These are phyloP conservation scores for Talaromyces proteolyticus DNA, from an alignment of 495 filamentous ascomycete genomes.

Conservation along the genomic window DNA sequence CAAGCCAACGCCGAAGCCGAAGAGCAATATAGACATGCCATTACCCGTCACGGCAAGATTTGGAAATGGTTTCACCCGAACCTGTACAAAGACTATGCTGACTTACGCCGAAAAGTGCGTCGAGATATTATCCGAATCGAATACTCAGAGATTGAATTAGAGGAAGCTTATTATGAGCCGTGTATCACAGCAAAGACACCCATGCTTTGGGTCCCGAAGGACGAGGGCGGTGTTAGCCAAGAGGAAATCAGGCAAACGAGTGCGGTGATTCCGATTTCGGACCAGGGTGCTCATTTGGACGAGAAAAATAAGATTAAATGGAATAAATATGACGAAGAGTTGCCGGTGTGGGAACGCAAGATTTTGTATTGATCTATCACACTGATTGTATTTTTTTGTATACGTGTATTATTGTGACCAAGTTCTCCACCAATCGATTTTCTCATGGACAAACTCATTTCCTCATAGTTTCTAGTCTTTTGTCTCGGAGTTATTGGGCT, in stretches of 20 bases:
- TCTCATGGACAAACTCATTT: no score
- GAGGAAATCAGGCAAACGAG: conserved; percentile 57
- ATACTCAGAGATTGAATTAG: conserved; percentile 49
- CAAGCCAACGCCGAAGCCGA: conserved; percentile 29
- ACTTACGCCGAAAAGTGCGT: conserved; percentile 65
- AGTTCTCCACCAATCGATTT: no score
- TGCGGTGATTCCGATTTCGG: conserved; percentile 48
- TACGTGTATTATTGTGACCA: no score
- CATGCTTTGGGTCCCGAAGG: conserved; percentile 63
- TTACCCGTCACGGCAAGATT: conserved; percentile 25
- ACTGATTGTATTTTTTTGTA: no score
- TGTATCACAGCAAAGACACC: conserved; percentile 55
- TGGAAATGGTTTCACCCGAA: conserved; percentile 74
- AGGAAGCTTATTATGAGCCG: conserved; percentile 60
- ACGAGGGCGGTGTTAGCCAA: conserved; percentile 56
- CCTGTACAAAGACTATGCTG: conserved; percentile 62
- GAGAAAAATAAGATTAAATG: conserved; percentile 56
- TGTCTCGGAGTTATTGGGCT: no score
- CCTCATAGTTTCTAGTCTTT: no score
- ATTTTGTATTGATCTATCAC: conserved; percentile 23
- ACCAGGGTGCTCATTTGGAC: conserved; percentile 60
- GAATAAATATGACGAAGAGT: conserved; percentile 40
- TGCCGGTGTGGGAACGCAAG: conserved; percentile 35
- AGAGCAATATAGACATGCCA: conserved; percentile 7
- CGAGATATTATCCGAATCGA: conserved; percentile 42